phyloP scores from a whole-genome alignment of 805 yeast species.

The Starmera amethionina region DNA sequence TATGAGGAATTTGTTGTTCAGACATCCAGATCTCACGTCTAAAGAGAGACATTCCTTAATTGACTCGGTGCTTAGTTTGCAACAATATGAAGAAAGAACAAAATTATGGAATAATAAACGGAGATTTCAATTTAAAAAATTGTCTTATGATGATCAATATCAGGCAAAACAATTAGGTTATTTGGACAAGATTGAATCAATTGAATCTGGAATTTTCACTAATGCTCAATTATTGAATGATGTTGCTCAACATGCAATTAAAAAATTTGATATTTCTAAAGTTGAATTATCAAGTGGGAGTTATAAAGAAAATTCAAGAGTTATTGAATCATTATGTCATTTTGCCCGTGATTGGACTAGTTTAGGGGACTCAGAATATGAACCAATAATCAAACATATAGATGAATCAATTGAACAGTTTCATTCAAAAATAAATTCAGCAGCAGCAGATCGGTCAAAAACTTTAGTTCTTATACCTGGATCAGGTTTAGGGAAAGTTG shows the following conservation, averaged over 20 bases:
- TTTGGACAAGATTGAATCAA: slow-evolving; percentile 35
- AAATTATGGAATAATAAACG: slow-evolving; percentile 36
- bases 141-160: slow-evolving; percentile 49
- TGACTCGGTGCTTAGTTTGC: slow-evolving; percentile 36
- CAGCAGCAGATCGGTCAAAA: slow-evolving; percentile 18
- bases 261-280: slow-evolving; percentile 25
- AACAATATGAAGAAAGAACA: slow-evolving; percentile 30
- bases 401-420: slow-evolving; percentile 26
- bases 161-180: slow-evolving; percentile 45
- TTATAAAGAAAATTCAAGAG: slow-evolving; percentile 27
- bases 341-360: slow-evolving; percentile 69
- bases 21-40: neutral
- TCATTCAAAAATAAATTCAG: slow-evolving; percentile 2
- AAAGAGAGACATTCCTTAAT: slow-evolving; percentile 19
- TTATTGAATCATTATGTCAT: slow-evolving; percentile 67
- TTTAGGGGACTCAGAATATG: slow-evolving; percentile 36
- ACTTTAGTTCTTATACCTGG: slow-evolving; percentile 74
- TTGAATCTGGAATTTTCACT: slow-evolving; percentile 35
- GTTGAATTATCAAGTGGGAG: slow-evolving; percentile 32
- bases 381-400: slow-evolving; percentile 47
- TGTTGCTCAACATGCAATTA: slow-evolving; percentile 30
- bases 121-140: slow-evolving; percentile 30
- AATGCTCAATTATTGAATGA: slow-evolving; percentile 40
- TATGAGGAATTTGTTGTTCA: slow-evolving; percentile 9
- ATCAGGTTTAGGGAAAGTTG: slow-evolving; percentile 73